Evolutionary conservation across 352 stramenopile species (phyloP), one percentile per base, ranked within the genome.

Genomic region (Phytophthora litchii): DNA sequence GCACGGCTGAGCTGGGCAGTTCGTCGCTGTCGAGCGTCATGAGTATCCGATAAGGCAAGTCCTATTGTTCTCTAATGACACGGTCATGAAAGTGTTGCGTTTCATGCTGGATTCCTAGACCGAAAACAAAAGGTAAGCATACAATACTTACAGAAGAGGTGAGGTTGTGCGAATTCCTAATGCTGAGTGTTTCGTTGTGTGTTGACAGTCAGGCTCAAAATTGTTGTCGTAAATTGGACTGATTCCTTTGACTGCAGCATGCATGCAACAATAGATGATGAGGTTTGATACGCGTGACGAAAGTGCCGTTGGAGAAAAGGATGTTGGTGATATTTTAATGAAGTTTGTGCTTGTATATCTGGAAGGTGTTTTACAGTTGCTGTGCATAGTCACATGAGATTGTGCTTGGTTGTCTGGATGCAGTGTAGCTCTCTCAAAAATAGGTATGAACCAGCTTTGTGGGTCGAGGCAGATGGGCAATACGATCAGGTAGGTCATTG

Each of bases 21-120:
- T 87, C 83, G 19, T 85, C 80, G 25, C 67, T 92, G 14, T 91
- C 83, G 58, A 89, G 70, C 44, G 83, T 91, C 35, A 89, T 92
- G 83, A 91, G 80, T 62, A 92, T 92, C 58, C 77, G 83, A 74
- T 92, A 88, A 86, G 48, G 19, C 29, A 43, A 7, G 44, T 12
- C 25, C 16, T 45, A 48, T 41, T 20, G 7, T 41, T 40, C 34
- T 53, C 47, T 35, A 52, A 27, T 56, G 37, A 42, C 31, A 32
- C 40, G 23, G 42, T 54, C 47, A 45, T 31, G 43, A 54, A 21
- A 45, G 27, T 48, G 40, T 54, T 49, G 27, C 19, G 19, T 48
- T 63, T 63, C 9, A 31, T 59, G 44, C 38, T 52, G 37, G 11
- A 34, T 49, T 44, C 35, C 5, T 27, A 5, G 23, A n/a, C 46